Conservation (phyloP, 73 alveolate genomes). For the Blepharisma japonicum region DNA sequence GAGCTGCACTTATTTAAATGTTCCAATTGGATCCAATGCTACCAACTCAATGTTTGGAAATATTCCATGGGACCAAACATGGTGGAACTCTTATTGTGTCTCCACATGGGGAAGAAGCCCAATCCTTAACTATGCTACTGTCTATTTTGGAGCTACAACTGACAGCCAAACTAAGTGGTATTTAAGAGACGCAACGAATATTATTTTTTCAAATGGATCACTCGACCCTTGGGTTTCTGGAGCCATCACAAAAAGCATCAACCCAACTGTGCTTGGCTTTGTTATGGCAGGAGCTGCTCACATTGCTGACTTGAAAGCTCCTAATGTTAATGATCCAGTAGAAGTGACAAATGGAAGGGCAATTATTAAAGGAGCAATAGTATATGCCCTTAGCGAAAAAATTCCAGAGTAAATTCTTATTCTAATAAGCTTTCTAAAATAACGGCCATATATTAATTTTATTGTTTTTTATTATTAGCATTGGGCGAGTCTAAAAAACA, state of each 20-base stretch:
- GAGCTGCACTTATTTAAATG: constrained; percentile 52
- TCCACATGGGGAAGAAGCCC: constrained; percentile 40
- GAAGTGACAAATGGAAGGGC: constrained; percentile 48
- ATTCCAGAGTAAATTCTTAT: too few relatives aligned
- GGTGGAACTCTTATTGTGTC: constrained; percentile 32
- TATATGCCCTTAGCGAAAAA: too few relatives aligned
- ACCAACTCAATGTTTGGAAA: constrained; percentile 52
- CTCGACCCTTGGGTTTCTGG: constrained; percentile 76
- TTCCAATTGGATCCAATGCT: constrained; percentile 64
- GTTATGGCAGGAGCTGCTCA: constrained; percentile 57
- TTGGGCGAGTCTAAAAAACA: constrained; percentile 73
- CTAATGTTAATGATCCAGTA: constrained; percentile 54
- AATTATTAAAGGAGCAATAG: constrained; percentile 27
- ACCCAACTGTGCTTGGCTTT: constrained; percentile 14
- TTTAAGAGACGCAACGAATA: constrained; percentile 36
- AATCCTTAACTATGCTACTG: constrained; percentile 39
- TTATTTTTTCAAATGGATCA: constrained; percentile 56
- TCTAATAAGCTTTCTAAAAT: too few relatives aligned
- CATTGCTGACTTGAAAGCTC: constrained; percentile 62
- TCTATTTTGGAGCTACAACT: constrained; percentile 61
- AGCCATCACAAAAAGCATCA: constrained; percentile 33
- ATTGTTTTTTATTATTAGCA: constrained; percentile 47
- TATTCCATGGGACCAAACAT: constrained; percentile 39
- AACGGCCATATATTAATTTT: too few relatives aligned
- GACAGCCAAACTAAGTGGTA: constrained; percentile 19